These are phyloP conservation scores for Xylariaceae sp. DNA, from an alignment of 2,329 filamentous ascomycete genomes.

Conservation along the genomic window DNA sequence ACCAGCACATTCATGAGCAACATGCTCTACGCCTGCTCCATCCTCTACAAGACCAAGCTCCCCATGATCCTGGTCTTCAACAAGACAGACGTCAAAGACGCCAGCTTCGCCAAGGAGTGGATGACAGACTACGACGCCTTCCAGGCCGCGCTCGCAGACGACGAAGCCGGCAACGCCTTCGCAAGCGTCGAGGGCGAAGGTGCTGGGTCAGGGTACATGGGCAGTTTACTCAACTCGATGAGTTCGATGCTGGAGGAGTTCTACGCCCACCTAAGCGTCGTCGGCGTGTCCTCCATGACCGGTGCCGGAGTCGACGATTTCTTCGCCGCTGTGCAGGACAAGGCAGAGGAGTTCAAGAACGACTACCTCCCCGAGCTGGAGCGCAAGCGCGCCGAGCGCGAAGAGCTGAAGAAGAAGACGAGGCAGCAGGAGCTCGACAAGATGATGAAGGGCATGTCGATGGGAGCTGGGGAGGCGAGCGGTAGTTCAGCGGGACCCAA, in stretches of 20 bases:
- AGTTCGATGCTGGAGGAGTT: constrained; percentile 96
- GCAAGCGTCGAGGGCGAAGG: constrained; percentile 68
- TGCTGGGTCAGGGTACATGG: constrained; percentile 91
- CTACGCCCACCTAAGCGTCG: constrained; percentile 88
- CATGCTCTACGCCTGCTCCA: constrained; percentile 98
- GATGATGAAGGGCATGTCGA: constrained; percentile 89
- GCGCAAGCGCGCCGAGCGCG: constrained; percentile 69
- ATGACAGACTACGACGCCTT: constrained; percentile 99
- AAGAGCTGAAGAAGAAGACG: constrained; percentile 67
- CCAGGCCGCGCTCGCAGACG: constrained; percentile 76
- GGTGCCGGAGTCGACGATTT: constrained; percentile 91
- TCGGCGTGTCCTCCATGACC: constrained; percentile 90
- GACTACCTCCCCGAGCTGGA: constrained; percentile 95
- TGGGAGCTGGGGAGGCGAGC: constrained; percentile 33
- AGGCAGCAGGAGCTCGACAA: constrained; percentile 82
- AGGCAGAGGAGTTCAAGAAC: constrained; percentile 80
- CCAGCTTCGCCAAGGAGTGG: constrained; percentile 92
- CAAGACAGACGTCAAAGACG: constrained; percentile 94
- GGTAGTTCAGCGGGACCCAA: constrained; percentile 19
- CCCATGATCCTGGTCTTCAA: constrained; percentile 99
- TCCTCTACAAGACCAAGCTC: constrained; percentile 96
- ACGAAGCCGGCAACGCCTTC: constrained; percentile 76
- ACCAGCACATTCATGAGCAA: constrained; percentile 99
- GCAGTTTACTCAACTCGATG: constrained; percentile 94
- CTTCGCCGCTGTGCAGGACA: constrained; percentile 83